Evolutionary conservation across 2,329 filamentous ascomycete species (phyloP).

Genomic region (Clonostachys byssicola): DNA sequence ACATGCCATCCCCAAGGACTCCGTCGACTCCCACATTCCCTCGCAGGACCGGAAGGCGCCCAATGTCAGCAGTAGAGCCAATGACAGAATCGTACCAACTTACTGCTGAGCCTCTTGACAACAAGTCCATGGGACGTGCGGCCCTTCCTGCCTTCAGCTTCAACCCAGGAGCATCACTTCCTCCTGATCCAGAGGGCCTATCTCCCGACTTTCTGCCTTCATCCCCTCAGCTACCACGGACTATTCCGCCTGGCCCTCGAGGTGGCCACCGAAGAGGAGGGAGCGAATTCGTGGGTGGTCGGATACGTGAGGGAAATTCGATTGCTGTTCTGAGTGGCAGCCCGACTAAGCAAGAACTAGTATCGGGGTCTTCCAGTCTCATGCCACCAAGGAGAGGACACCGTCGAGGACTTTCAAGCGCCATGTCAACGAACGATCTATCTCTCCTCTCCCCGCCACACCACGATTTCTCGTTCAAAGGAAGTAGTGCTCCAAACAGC

Average conservation of each 20-base stretch:
- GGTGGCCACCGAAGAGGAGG: constrained; percentile 75
- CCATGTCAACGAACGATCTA: constrained; percentile 81
- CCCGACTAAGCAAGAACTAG: constrained; percentile 60
- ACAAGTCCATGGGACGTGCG: constrained; percentile 19
- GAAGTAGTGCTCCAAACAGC: constrained; percentile 62
- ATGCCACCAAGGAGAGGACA: constrained; percentile 60
- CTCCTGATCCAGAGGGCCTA: constrained; percentile 22
- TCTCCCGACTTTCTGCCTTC: constrained; percentile 47
- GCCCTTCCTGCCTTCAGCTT: constrained; percentile 52
- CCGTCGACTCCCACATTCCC: constrained; percentile 42
- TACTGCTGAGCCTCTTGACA: constrained; percentile 19
- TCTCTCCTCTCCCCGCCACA: constrained; percentile 61
- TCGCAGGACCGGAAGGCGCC: constrained; percentile 43
- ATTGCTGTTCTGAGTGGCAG: constrained; percentile 64
- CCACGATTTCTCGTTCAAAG: constrained; percentile 39
- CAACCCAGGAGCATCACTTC: constrained; percentile 41
- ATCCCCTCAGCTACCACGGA: constrained; percentile 45
- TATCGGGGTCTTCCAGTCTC: constrained; percentile 52
- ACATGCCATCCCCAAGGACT: constrained; percentile 36
- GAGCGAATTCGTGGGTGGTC: constrained; percentile 84
- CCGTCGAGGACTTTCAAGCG: constrained; percentile 65
- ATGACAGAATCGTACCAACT: constrained; percentile 22
- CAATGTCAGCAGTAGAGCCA: constrained; percentile 47
- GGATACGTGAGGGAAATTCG: constrained; percentile 51
- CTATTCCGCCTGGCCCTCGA: constrained; percentile 51